Conservation (phyloP, 495 filamentous ascomycete genomes). For the Penicillium cataractarum region DNA sequence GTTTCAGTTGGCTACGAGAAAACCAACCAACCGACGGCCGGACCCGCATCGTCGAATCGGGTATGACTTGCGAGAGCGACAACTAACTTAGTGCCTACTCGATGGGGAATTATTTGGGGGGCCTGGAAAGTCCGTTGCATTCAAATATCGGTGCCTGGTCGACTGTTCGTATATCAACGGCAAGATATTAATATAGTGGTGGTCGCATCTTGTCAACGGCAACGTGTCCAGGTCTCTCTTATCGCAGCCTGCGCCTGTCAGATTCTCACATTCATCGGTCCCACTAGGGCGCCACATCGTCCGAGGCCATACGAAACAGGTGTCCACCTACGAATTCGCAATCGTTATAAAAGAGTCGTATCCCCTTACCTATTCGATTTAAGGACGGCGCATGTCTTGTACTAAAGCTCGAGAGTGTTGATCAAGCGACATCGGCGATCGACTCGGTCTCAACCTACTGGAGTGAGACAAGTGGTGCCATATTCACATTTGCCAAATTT, state of each 20-base stretch:
- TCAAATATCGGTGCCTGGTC: conserved; percentile 3
- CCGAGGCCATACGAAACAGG: background rate
- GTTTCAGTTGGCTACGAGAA: background rate
- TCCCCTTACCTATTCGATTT: too few relatives aligned
- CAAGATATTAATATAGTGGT: background rate
- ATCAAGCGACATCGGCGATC: background rate
- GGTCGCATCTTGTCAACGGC: background rate
- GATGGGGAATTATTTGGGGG: background rate
- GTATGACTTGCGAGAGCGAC: conserved; percentile 16
- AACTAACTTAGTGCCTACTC: background rate
- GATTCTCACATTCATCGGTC: background rate
- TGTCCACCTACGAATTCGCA: background rate
- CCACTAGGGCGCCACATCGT: background rate
- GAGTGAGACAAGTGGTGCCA: background rate
- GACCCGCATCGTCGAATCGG: conserved; percentile 8
- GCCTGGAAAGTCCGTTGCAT: background rate
- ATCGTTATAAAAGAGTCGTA: too few relatives aligned
- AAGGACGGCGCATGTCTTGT: too few relatives aligned
- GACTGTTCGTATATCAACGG: too few relatives aligned
- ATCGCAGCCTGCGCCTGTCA: background rate
- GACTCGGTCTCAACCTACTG: background rate
- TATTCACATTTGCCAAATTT: background rate
- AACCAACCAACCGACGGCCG: background rate
- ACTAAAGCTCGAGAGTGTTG: background rate
- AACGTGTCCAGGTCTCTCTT: background rate